Evolutionary conservation across 768 basidiomycete species (phyloP), one percentile per base, ranked within the genome.

Genomic region (Chalciporus chontae): DNA sequence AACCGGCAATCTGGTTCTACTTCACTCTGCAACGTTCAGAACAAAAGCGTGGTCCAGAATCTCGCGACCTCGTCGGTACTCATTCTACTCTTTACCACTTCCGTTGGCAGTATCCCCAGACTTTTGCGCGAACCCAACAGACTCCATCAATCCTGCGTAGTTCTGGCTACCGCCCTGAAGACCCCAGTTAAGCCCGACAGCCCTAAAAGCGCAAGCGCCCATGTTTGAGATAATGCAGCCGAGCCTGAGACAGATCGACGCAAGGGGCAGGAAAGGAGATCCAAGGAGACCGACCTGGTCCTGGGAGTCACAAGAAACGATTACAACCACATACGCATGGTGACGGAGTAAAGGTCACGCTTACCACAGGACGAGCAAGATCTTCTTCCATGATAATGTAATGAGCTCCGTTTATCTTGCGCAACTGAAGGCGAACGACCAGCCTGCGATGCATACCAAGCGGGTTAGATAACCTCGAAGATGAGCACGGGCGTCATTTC

Each of bases 351-450:
- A 3, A 14, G 4, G 37, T 23, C 55, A 32, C 11, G 32, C 32
- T 17, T 48, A 77, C 80, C 51, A 79, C 77, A 3, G 82, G 73
- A 55, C 79, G 78, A 53, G 77, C 78, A 48, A 80, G 76, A 58
- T 84, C 81, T 56, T 85, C 81, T 55, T 86, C 82, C 45, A 69
- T 62, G 1, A 67, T 56, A 41, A 87, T 84, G 42, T 75, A 73
- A 57, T 73, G 72, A 3, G 65, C 43, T 1, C 64, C 71, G 17
- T 66, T 61, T 38, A 65, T 62, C 60, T 80, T 71, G 40, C 65
- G 71, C n/a, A 87, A 72, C 3, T 70, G 76, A 39, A 86, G 58
- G 43, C 77, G 76, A 23, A 77, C 72, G 19, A 81, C 36, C 38
- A 83, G 69, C 19, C 78, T 80, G 56, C 40, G 17, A 10, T 24